Base-by-base conservation (phyloP, 1,284 basidiomycete genomes). In the Marasmius fiardii region DNA sequence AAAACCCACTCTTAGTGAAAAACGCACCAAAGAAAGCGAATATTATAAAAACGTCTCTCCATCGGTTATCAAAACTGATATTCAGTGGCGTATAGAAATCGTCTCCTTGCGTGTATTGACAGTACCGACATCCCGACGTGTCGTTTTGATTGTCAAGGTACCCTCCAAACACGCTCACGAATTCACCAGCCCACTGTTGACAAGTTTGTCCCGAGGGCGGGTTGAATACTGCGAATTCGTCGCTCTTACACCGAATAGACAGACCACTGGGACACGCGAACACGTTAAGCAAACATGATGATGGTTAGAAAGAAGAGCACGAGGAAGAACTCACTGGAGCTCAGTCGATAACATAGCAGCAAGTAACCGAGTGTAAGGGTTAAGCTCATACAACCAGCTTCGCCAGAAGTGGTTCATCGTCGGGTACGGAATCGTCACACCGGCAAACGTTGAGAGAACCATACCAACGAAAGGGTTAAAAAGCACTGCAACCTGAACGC, bases 191-290 rank as follows among this genome's bases (percentile, higher is more conserved):
- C 83, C 87, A 96, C 3, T 80, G 61, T 4, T 61, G 63, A 65
- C 93, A 96, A 0, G 87, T 92, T 68, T 93, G 83, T 5, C 86
- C 88, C 0, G 75, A 60, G 0, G 93, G 93, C 0, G 93, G 88
- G 57, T 77, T 71, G 75, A 92, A 91, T 21, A 78, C 61, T 16
- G 78, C 74, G 64, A 87, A 92, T 65, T 94, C 92, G 52, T 82
- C 78, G 1, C 73, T 63, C 37, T 80, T 77, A 74, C 93, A 95
- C 34, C 64, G 67, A 55, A 97, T 86, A 0, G 65, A 62, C 8
- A 93, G 74, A 14, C 87, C 91, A 65, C 81, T 85, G 58, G 4
- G 55, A 58, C 26, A 37, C 6, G 47, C 61, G 52, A 67, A 56
- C 48, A 44, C 60, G 16, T 55, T 21, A 39, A 31, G 37, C 8